A percentile compares a stretch with the other conserved stretches of the same genome.
phyloP scores from a whole-genome alignment of 306 rosid species.

The Hippophae gyantsensis region DNA sequence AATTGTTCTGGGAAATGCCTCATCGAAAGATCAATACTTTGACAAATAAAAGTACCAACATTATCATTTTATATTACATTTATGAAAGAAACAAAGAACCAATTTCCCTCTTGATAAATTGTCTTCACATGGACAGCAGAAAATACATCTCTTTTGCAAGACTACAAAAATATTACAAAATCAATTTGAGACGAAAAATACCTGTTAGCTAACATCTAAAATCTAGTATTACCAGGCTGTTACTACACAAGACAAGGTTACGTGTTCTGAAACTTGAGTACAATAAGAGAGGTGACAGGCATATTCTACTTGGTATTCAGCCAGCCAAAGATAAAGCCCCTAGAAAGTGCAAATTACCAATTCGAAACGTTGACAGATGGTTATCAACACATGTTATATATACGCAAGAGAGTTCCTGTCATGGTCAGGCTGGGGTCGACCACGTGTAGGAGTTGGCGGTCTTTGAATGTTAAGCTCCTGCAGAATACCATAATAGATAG shows the following conservation, averaged over 20 bases:
- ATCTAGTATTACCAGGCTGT: conserved; percentile 19
- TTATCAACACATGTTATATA: conserved; percentile 35
- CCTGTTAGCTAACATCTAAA: conserved; percentile 13
- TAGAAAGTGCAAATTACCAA: conserved; percentile 5
- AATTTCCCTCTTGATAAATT: conserved; percentile 31
- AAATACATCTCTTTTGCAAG: conserved; percentile 30
- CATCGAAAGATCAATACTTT: neutral
- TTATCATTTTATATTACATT: conserved; percentile 26
- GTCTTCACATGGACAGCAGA: conserved; percentile 25
- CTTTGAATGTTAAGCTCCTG: conserved; percentile 97
- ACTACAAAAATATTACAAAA: conserved; percentile 25
- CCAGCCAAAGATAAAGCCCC: neutral
- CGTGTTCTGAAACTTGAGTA: conserved; percentile 19
- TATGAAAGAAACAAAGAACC: conserved; percentile 7
- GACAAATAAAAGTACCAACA: neutral
- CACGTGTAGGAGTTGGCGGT: conserved; percentile 98
- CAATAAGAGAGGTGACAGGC: conserved; percentile 13
- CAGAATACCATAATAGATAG: conserved; percentile 3
- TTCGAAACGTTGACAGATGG: conserved; percentile 3
- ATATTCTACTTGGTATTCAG: conserved; percentile 7
- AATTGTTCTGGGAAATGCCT: conserved; percentile 1
- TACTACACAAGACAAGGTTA: conserved; percentile 22
- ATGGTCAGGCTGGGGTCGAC: conserved; percentile 95
- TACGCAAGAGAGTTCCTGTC: conserved; percentile 97
- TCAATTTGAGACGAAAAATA: conserved; percentile 17